Evolutionary conservation across 805 yeast genomes (phyloP).

Genomic region (Ogataea salicorniae): DNA sequence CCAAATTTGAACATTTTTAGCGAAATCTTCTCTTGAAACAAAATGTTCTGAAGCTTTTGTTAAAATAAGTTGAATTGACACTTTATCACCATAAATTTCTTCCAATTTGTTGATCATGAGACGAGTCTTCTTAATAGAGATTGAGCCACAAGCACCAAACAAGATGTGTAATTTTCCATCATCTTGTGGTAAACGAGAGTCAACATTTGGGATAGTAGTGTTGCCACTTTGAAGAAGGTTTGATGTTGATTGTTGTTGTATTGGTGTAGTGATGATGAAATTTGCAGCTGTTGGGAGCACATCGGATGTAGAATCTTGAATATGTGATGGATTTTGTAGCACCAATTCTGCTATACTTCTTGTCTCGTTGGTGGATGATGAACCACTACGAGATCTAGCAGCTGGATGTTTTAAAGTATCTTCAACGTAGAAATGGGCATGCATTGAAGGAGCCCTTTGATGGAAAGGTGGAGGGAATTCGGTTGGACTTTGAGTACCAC

Average conservation of each 20-base stretch:
- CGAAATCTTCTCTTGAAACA: slow-evolving; percentile 42
- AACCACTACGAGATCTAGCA: slow-evolving; percentile 31
- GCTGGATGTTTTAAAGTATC: slow-evolving; percentile 54
- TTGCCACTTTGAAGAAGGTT: neutral
- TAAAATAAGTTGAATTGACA: slow-evolving; percentile 49
- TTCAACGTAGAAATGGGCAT: slow-evolving; percentile 73
- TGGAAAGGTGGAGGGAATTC: slow-evolving; percentile 24
- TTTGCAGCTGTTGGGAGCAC: slow-evolving; percentile 1
- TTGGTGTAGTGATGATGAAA: neutral
- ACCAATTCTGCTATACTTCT: slow-evolving; percentile 5
- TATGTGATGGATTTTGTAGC: neutral
- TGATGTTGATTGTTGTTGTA: neutral
- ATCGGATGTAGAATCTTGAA: neutral
- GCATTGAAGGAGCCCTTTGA: slow-evolving; percentile 58
- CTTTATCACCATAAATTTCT: slow-evolving; percentile 48
- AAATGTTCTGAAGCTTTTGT: slow-evolving; percentile 51
- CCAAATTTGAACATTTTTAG: slow-evolving; percentile 47
- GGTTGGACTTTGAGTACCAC: neutral
- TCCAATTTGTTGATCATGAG: slow-evolving; percentile 46
- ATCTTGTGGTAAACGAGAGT: slow-evolving; percentile 40
- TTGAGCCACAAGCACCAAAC: slow-evolving; percentile 55
- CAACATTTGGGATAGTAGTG: slow-evolving; percentile 15
- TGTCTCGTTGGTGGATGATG: slow-evolving; percentile 27
- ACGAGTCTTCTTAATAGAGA: slow-evolving; percentile 47
- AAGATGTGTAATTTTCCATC: slow-evolving; percentile 54